A percentile compares a stretch with the other conserved stretches of the same genome.
Conservation (phyloP, 129 eudicot genomes). For the Helichrysum umbraculigerum region DNA sequence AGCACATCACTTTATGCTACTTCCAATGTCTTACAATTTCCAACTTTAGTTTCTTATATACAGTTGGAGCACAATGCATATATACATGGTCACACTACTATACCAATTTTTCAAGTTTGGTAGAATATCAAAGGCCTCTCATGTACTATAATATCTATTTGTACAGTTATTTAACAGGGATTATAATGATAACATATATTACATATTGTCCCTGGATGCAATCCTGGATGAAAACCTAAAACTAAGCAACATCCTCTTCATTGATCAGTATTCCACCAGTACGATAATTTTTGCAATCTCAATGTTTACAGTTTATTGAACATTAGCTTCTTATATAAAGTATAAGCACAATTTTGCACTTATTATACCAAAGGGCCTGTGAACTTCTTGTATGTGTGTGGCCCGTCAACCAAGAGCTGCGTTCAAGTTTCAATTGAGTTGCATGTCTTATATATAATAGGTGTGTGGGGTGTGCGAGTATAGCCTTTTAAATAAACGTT, state of each 20-base stretch:
- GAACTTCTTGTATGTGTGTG: too few relatives aligned
- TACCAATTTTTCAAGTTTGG: neutral
- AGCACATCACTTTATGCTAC: conserved; percentile 15
- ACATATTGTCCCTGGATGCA: neutral
- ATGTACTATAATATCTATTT: neutral
- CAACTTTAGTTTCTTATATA: conserved; percentile 17
- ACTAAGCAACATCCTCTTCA: too few relatives aligned
- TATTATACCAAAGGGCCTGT: too few relatives aligned
- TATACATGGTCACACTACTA: neutral
- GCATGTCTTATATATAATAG: too few relatives aligned
- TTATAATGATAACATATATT: too few relatives aligned
- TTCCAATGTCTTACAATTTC: neutral
- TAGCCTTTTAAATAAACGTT: neutral
- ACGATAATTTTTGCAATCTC: neutral
- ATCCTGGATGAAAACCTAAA: too few relatives aligned
- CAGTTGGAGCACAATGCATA: neutral
- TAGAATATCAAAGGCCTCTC: neutral
- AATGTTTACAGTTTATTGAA: too few relatives aligned
- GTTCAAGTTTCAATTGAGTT: too few relatives aligned
- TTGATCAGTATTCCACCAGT: neutral
- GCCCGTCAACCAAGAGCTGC: too few relatives aligned
- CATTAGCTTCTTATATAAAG: too few relatives aligned
- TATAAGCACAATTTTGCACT: too few relatives aligned
- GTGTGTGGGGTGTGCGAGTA: too few relatives aligned
- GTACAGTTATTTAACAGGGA: neutral